Base-by-base conservation (phyloP, 2,329 filamentous ascomycete genomes). In the Drechslerella dactyloides region DNA sequence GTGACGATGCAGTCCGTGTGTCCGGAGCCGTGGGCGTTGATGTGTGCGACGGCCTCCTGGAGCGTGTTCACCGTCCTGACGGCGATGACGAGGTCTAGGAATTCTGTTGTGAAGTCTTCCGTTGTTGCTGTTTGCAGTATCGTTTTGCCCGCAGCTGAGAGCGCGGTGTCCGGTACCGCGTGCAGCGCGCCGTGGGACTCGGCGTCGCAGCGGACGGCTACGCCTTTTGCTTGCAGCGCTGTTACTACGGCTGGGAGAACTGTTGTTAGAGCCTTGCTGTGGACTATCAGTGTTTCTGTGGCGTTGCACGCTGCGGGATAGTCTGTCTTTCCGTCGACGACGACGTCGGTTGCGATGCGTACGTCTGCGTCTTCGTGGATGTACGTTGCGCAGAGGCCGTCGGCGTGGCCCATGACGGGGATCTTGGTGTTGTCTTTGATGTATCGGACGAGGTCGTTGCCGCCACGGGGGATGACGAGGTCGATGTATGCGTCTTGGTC, bases 261-360 rank as follows among this genome's bases (percentile, higher is more conserved):
- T 2, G 85, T 88, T 35, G 80, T 78, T 1, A 96, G 82, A 2
- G 59, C 57, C 15, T 85, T 81, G 73, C 90, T 84, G 76, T 97
- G 88, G 2, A 97, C 89, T 17, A 99, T 86, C 8, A 99, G 84
- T 0, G 92, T 96, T 81, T 99, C 94, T n/a, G 93, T 81, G 46
- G 90, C 88, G 82, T 99, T 99, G 83, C 94, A 99, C 13, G 93
- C 94, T 40, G 94, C 94, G 0, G 93, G 91, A 78, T 99, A 99
- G 80, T 89, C 90, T 24, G 90, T 92, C 82, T 99, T 99, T 52
- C 93, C 90, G 81, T 99, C 94, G 61, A 96, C 83, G 53, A 97
- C 83, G 61, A 96, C 89, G 73, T 86, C 86, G 19, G 85, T 84
- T 11, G 91, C 90, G 81, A 90, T 88, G 48, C 84, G 81, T 42